Evolutionary conservation across 805 yeast genomes (phyloP).

Genomic region (Saturnispora mendoncae): DNA sequence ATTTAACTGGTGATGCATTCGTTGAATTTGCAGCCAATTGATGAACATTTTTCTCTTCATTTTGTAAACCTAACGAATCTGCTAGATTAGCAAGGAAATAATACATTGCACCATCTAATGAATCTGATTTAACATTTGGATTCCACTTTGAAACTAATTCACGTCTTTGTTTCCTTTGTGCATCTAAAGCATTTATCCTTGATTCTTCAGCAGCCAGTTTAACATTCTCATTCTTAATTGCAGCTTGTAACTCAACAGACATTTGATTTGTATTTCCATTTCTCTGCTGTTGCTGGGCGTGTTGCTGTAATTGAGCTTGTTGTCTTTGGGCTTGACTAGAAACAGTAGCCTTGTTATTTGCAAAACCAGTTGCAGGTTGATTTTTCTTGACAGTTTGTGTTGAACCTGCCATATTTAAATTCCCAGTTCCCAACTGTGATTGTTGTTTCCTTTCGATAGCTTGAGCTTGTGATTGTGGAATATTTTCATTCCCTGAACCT

Average conservation of each 20-base stretch:
- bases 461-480: conserved; percentile 9
- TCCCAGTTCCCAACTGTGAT: conserved; percentile 1
- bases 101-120: conserved; percentile 33
- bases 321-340: conserved; percentile 16
- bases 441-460: conserved; percentile 3
- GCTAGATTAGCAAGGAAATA: conserved; percentile 45
- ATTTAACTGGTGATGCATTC: conserved; percentile 1
- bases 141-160: conserved; percentile 25
- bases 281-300: conserved; percentile 2
- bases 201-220: conserved; percentile 24
- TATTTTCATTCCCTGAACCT: background rate
- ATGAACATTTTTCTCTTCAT: conserved; percentile 25
- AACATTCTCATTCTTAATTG: conserved; percentile 26
- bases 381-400: too few species aligned
- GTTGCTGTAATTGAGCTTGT: conserved; percentile 11
- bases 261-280: background rate
- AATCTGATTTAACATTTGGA: background rate
- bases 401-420: too few species aligned
- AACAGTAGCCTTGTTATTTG: background rate
- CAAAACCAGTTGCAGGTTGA: too few species aligned
- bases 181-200: conserved; percentile 26
- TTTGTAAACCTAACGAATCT: conserved; percentile 40
- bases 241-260: conserved; percentile 17
- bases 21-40: conserved; percentile 14
- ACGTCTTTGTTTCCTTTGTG: conserved; percentile 36